phyloP scores from a whole-genome alignment of 2,329 filamentous ascomycete genomes.

The Ceratocystis eucalypticola region DNA sequence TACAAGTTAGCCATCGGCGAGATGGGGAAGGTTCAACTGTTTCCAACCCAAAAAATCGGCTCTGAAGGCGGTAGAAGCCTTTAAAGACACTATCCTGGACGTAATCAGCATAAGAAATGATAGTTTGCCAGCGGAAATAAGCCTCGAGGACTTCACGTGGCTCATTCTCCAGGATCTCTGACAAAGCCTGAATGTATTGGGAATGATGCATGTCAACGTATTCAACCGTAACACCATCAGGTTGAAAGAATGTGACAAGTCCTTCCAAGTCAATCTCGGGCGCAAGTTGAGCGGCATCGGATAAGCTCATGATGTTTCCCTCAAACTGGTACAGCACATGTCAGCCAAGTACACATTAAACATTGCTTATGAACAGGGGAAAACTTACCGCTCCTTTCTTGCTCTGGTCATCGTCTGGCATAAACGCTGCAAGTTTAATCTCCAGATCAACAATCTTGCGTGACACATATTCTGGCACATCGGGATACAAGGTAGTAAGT shows the following conservation, averaged over 20 bases:
- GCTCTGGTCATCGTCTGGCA: constrained; percentile 43
- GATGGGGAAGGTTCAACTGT: constrained; percentile 30
- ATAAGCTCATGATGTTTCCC: constrained; percentile 42
- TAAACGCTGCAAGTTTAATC: constrained; percentile 45
- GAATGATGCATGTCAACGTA: constrained; percentile 47
- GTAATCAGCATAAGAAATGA: constrained; percentile 38
- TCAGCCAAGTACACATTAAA: not conserved
- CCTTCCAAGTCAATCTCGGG: constrained; percentile 42
- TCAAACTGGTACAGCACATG: not conserved
- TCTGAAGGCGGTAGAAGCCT: too few species aligned
- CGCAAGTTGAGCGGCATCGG: constrained; percentile 40
- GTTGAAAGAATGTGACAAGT: constrained; percentile 37
- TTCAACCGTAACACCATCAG: constrained; percentile 25
- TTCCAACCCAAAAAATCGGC: constrained; percentile 47
- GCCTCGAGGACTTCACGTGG: constrained; percentile 42
- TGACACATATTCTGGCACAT: constrained; percentile 30
- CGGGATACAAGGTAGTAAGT: constrained; percentile 26
- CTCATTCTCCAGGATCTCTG: constrained; percentile 39
- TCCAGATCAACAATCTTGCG: constrained; percentile 40
- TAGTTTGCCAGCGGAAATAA: constrained; percentile 51
- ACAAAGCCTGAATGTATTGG: constrained; percentile 45
- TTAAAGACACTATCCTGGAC: constrained; percentile 46
- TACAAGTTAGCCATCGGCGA: constrained; percentile 55
- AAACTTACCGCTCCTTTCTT: constrained; percentile 42
- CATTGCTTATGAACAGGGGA: not conserved